phyloP scores from a whole-genome alignment of 805 yeast genomes.

The Wilhelminamyces savonicus region DNA sequence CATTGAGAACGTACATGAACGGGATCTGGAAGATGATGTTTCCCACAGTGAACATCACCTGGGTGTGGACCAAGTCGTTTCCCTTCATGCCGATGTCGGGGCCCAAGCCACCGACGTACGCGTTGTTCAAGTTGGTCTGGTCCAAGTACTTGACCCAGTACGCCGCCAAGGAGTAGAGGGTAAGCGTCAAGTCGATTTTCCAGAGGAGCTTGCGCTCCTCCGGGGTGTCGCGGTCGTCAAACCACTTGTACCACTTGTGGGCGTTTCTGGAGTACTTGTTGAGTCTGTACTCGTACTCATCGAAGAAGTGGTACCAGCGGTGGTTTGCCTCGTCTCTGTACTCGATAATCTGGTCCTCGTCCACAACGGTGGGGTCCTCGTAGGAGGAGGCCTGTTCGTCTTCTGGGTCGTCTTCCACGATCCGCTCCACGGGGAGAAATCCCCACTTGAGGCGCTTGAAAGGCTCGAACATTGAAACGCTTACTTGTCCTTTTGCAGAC shows the following conservation, averaged over 20 bases:
- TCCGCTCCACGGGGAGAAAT: no score
- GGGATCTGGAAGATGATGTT: constrained; percentile 57
- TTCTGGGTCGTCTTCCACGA: no score
- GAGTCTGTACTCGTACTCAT: constrained; percentile 55
- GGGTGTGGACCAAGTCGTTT: constrained; percentile 56
- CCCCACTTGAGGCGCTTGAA: no score
- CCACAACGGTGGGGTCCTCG: no score
- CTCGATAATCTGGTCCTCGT: no score
- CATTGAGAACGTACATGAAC: constrained; percentile 50
- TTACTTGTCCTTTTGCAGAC: no score
- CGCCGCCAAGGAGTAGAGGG: constrained; percentile 29
- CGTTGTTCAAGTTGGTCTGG: constrained; percentile 53
- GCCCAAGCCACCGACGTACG: constrained; percentile 60
- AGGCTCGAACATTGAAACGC: no score
- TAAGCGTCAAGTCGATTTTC: constrained; percentile 26
- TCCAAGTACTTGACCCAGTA: constrained; percentile 70
- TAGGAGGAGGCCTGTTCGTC: no score
- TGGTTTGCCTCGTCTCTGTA: constrained; percentile 49
- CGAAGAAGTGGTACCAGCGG: constrained; percentile 45
- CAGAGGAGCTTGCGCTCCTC: constrained; percentile 22
- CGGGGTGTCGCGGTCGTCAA: constrained; percentile 41
- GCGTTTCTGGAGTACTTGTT: constrained; percentile 24
- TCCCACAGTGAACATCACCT: constrained; percentile 54
- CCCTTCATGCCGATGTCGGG: constrained; percentile 53
- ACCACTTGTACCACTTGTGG: constrained; percentile 52